Conservation (phyloP, 2,329 filamentous ascomycete genomes). For the Scorias spongiosa region DNA sequence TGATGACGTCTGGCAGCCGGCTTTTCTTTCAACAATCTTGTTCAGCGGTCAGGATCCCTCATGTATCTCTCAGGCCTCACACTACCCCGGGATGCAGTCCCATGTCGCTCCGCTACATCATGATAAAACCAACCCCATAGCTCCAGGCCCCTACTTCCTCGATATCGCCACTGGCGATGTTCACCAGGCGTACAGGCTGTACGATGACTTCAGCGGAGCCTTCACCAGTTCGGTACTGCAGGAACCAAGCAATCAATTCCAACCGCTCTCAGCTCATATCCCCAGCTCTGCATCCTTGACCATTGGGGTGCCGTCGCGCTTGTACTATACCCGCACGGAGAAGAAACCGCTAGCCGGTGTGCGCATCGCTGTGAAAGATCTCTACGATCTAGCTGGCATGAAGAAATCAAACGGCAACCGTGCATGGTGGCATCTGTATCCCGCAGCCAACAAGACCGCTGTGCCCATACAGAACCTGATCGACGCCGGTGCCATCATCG, state of each 20-base stretch:
- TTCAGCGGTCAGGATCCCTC: too few relatives aligned
- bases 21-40: too few relatives aligned
- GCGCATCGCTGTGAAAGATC: constrained; percentile 23
- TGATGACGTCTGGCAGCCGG: too few relatives aligned
- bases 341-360: constrained; percentile 19
- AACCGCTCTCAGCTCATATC: constrained; percentile 12
- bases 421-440: constrained; percentile 15
- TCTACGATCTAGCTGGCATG: constrained; percentile 23
- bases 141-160: constrained; percentile 19
- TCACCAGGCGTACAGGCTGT: constrained; percentile 16
- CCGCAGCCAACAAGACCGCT: constrained; percentile 15
- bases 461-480: constrained; percentile 20
- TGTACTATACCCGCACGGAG: constrained; percentile 22
- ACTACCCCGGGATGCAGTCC: too few relatives aligned
- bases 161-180: constrained; percentile 5
- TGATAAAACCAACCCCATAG: constrained; percentile 3
- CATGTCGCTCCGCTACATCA: too few relatives aligned
- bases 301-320: constrained; percentile 24
- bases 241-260: constrained; percentile 11
- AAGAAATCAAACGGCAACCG: constrained; percentile 20
- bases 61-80: too few relatives aligned
- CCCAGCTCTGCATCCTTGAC: constrained; percentile 17
- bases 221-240: constrained; percentile 20
- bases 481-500: constrained; percentile 20
- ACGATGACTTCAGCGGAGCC: constrained; percentile 16